Base-by-base conservation (phyloP, 768 basidiomycete genomes). In the Kwoniella europaea region DNA sequence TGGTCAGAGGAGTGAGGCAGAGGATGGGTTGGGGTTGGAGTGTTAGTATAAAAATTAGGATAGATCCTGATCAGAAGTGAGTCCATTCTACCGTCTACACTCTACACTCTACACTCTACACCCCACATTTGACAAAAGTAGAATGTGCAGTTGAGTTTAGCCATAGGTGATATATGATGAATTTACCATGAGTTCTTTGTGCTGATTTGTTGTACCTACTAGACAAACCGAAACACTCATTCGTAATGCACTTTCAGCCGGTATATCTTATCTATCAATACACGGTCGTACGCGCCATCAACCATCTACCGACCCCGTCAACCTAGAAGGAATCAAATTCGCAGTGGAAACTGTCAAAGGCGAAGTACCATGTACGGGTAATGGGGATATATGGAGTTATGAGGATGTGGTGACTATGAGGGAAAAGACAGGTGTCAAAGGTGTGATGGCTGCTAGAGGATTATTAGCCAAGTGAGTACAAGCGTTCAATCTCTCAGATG, bases 361-460 rank as follows among this genome's bases (percentile, higher is more conserved):
- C 0, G 74, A 81, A 60, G 82, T 87, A 1, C 86, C 86, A 0
- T 76, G 84, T 24, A 84, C 86, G 1, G 86, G 84, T 3, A 87
- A 87, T 65, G 86, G 86, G 0, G 86, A 87, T 75, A 78, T 85
- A 4, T 87, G 86, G 83, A 80, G 79, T 12, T 69, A 78, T 44
- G 70, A 77, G 29, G 86, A 86, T 59, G 85, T 79, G 10, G 67
- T 69, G 15, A 73, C 64, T 54, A 85, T 85, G 74, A 71, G 86
- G 24, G 67, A 73, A 18, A 78, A 73, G 65, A 85, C 85, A 13
- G 84, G 85, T 0, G 86, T 85, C 0, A 70, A 79, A 27, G 86
- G 86, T 2, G 86, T 86, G 2, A 87, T 87, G 86, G 86, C 82
- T 60, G 86, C 86, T 0, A 74, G 86, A 15, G 86, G 86, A 0